Percentiles rank a stretch among this genome's conserved stretches.
These are phyloP conservation scores for Elymus sibiricus DNA, from an alignment of 176 grass and related monocot genomes.

Conservation along the genomic window DNA sequence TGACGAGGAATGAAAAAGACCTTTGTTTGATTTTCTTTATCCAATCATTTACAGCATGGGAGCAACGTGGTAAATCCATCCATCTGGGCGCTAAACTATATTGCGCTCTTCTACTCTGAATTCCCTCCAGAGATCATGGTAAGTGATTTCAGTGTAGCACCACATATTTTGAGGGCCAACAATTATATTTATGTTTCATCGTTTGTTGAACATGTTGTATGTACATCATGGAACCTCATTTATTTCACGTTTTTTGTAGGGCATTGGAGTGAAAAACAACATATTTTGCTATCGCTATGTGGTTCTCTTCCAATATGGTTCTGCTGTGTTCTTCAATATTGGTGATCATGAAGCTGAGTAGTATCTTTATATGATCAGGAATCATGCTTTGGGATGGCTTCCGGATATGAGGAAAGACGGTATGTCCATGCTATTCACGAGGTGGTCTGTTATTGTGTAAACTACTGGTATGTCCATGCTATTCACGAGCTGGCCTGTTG, in stretches of 20 bases:
- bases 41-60: slow-evolving; percentile 37
- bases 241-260: slow-evolving; percentile 27
- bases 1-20: background rate
- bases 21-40: slow-evolving; percentile 6
- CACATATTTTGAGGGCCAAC: background rate
- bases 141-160: slow-evolving; percentile 16
- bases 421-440: slow-evolving; percentile 20
- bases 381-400: slow-evolving; percentile 80
- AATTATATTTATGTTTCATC: background rate
- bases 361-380: slow-evolving; percentile 80
- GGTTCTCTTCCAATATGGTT: slow-evolving; percentile 81
- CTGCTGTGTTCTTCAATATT: slow-evolving; percentile 77
- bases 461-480: background rate
- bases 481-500: too few relatives aligned
- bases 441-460: background rate
- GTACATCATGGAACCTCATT: background rate
- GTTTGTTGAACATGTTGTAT: background rate
- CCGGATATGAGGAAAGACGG: slow-evolving; percentile 84
- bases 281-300: slow-evolving; percentile 65
- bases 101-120: slow-evolving; percentile 61
- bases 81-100: slow-evolving; percentile 65
- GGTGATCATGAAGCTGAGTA: slow-evolving; percentile 80
- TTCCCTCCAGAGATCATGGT: slow-evolving; percentile 71
- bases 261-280: slow-evolving; percentile 58
- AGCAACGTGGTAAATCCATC: slow-evolving; percentile 61